These are phyloP conservation scores for Aethionema arabicum DNA, from an alignment of 345 rosid species.

Conservation along the genomic window DNA sequence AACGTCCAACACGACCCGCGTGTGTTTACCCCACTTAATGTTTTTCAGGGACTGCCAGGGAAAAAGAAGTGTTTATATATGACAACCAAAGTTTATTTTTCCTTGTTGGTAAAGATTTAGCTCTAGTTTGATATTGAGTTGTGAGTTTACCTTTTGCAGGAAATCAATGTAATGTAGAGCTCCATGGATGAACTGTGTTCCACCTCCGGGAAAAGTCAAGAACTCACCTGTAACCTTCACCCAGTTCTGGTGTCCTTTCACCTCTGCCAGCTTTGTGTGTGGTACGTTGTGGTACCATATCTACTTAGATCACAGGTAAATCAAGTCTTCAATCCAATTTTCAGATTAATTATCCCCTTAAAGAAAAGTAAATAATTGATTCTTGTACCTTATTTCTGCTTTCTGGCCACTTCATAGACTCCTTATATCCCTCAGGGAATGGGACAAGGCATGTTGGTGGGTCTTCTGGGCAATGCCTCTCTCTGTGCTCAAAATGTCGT, in stretches of 20 bases:
- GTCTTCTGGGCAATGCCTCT: slow-evolving; percentile 91
- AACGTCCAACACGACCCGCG: slow-evolving; percentile 76
- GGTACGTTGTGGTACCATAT: slow-evolving; percentile 98
- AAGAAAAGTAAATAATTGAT: neutral
- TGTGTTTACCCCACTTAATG: slow-evolving; percentile 82
- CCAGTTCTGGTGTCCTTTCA: slow-evolving; percentile 98
- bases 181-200: slow-evolving; percentile 95
- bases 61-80: neutral
- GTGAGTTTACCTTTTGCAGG: slow-evolving; percentile 54
- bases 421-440: slow-evolving; percentile 67
- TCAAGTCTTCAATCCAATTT: neutral
- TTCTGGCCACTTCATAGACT: slow-evolving; percentile 68
- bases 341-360: neutral
- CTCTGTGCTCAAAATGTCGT: slow-evolving; percentile 78
- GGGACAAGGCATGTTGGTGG: slow-evolving; percentile 74
- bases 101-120: neutral
- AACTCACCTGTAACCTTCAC: slow-evolving; percentile 89
- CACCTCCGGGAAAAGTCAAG: slow-evolving; percentile 94
- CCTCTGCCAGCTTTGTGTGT: slow-evolving; percentile 64
- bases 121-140: neutral
- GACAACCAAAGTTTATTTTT: too few species aligned
- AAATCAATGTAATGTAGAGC: slow-evolving; percentile 89
- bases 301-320: slow-evolving; percentile 39
- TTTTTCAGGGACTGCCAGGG: slow-evolving; percentile 55
- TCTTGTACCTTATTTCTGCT: slow-evolving; percentile 78